These are phyloP conservation scores for Tylopilus sp. DNA, from an alignment of 1,284 basidiomycete species.

Conservation along the genomic window DNA sequence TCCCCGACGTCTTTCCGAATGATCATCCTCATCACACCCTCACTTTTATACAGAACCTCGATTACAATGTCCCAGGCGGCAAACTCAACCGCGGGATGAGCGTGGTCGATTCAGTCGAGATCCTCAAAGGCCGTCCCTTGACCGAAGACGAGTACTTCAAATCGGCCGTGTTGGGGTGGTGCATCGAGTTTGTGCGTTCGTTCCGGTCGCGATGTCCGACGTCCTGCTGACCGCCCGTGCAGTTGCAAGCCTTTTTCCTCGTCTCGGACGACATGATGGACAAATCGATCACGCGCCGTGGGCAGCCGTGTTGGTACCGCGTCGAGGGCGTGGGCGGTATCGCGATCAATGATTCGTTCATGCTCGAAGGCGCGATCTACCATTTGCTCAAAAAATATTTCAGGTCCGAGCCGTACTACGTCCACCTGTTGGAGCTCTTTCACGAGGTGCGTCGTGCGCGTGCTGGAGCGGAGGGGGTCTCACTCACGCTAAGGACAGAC, in stretches of 20 bases:
- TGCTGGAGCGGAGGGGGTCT: too few species aligned
- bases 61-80: slow-evolving; percentile 96
- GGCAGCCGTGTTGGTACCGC: slow-evolving; percentile 98
- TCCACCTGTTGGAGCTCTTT: slow-evolving; percentile 92
- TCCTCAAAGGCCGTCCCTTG: slow-evolving; percentile 79
- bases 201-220: not conserved
- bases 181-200: slow-evolving; percentile 82
- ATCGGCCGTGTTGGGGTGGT: slow-evolving; percentile 95
- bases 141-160: slow-evolving; percentile 90
- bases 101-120: slow-evolving; percentile 94
- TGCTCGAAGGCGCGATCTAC: slow-evolving; percentile 97
- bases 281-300: slow-evolving; percentile 91
- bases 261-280: slow-evolving; percentile 99
- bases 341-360: slow-evolving; percentile 97
- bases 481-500: slow-evolving; percentile 54
- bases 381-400: slow-evolving; percentile 92
- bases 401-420: slow-evolving; percentile 85
- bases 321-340: slow-evolving; percentile 83
- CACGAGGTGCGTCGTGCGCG: slow-evolving; percentile 54
- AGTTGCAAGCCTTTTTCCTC: slow-evolving; percentile 99
- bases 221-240: too few species aligned
- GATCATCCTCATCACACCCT: not conserved
- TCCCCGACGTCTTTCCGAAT: slow-evolving; percentile 42
- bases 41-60: slow-evolving; percentile 71
- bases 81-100: slow-evolving; percentile 98